Conservation (phyloP, 208 protist species). For the Leishmania amazonensis region DNA sequence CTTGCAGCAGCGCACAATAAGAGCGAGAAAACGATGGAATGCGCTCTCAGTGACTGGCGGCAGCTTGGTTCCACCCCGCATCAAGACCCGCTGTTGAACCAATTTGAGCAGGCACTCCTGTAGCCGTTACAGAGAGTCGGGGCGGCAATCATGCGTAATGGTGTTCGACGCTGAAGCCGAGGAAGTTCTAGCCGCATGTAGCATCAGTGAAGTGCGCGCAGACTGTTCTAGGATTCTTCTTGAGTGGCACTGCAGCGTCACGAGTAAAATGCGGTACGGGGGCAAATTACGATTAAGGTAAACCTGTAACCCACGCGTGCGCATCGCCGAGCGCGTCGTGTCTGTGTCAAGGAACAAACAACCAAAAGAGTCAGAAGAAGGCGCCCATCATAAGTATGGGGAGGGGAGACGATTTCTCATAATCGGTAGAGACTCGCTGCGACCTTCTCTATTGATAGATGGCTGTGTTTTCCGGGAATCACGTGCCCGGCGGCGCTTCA, state of each 20-base stretch:
- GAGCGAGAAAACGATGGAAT: slow-evolving; percentile 1
- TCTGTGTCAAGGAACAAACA: slow-evolving; percentile 1
- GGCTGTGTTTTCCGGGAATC: neutral
- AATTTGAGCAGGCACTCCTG: slow-evolving; percentile 65
- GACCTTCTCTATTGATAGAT: neutral
- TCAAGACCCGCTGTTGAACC: slow-evolving; percentile 42
- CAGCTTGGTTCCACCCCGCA: slow-evolving; percentile 38
- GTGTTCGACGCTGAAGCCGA: neutral
- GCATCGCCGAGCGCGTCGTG: neutral
- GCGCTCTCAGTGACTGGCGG: slow-evolving; percentile 49
- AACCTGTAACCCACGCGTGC: slow-evolving; percentile 1
- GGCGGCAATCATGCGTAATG: neutral
- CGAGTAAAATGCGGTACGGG: slow-evolving; percentile 1
- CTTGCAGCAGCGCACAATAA: slow-evolving; percentile 30
- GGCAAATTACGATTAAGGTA: slow-evolving; percentile 5
- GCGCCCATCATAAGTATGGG: neutral
- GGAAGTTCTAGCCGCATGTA: neutral
- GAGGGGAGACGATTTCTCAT: neutral
- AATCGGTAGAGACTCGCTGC: neutral
- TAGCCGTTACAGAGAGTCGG: neutral
- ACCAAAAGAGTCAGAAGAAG: neutral
- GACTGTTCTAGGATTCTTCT: neutral
- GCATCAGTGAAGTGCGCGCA: neutral
- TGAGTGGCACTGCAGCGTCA: neutral
- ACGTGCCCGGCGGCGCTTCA: neutral